Evolutionary conservation across 2,329 filamentous ascomycete species (phyloP), one percentile per base, ranked within the genome.

Genomic region (Zymoseptoria ardabiliae): DNA sequence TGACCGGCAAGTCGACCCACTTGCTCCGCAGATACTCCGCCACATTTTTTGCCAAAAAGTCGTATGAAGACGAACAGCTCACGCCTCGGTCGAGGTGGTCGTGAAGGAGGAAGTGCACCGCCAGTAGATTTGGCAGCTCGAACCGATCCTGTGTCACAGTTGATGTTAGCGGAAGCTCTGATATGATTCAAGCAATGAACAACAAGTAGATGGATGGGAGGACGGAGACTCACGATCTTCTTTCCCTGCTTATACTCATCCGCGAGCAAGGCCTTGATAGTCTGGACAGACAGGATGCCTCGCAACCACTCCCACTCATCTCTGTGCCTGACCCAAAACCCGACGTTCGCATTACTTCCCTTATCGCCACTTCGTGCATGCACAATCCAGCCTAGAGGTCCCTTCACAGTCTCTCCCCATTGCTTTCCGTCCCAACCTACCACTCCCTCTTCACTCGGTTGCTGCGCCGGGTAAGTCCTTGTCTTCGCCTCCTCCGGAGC

Each of bases 251-350:
- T 66, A 48, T 69, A 72, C 59, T 74, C 72, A 13, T 71, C 68
- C n/a, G 63, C 70, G 41, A 74, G 53, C 53, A 74, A 53, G 9
- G 58, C 28, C 55, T 66, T 66, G 41, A 74, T 61, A 5, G 54
- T 69, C 3, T 68, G 63, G 2, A 64, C 58, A n/a, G 63, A 67
- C 8, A 73, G 61, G 3, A 71, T 41, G 8, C 61, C 63, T 17
- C 68, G 64, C 23, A 74, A 56, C 72, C 72, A 74, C 13, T 69
- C 63, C 59, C 65, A 74, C 53, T 72, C 70, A n/a, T 72, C 70
- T 4, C 57, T 48, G 53, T 63, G 62, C 4, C 75, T 69, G 4
- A 79, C 76, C 63, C 78, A 83, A 61, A 74, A 61, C 55, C 75
- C 72, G 4, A 72, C 65, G 53, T 73, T 73, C 10, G 68, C 69